Base-by-base conservation (phyloP, 2,329 filamentous ascomycete species). In the Exophiala xenobiotica region DNA sequence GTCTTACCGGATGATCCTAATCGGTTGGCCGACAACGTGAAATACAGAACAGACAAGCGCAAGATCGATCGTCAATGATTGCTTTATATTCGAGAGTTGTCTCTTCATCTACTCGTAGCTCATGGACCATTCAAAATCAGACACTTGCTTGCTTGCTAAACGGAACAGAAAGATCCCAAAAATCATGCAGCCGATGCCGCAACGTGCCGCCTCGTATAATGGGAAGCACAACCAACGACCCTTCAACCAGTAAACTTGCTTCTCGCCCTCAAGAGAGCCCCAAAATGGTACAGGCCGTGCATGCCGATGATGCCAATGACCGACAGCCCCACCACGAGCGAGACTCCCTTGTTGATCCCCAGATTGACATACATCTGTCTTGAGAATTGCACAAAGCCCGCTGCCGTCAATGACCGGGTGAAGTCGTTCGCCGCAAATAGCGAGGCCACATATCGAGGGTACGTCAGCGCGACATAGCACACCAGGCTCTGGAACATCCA, bases 341-440 rank as follows among this genome's bases (percentile, higher is more conserved):
- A 64, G 24, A 64, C 54, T 0, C 67, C 67, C 9, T 46, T 46
- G 3, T 54, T 63, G 24, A 70, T 62, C 11, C 68, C 67, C 8
- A 70, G 54, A 27, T 65, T 67, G 20, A 61, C 47, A 49, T 64
- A 70, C 38, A 70, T 58, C 11, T 64, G 64, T 12, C 64, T 58
- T 1, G 68, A 60, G 48, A 69, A 65, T 59, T 74, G 31, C 41
- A 74, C 53, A 51, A 66, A 57, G 39, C 67, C 63, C 61, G 62
- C 59, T 23, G 67, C 68, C 11, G 67, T 49, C 8, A 61, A 52
- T 22, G 61, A 64, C 3, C 67, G 53, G 45, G 50, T 55, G 22
- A 68, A n/a, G 60, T 61, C 63, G 45, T 63, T 63, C 22, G 54
- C 55, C 0, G 61, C 62, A 37, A 65, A 64, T 9, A 65, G 44